Evolutionary conservation across 2,329 filamentous ascomycete species (phyloP).

Genomic region (Cladosporium phlei): DNA sequence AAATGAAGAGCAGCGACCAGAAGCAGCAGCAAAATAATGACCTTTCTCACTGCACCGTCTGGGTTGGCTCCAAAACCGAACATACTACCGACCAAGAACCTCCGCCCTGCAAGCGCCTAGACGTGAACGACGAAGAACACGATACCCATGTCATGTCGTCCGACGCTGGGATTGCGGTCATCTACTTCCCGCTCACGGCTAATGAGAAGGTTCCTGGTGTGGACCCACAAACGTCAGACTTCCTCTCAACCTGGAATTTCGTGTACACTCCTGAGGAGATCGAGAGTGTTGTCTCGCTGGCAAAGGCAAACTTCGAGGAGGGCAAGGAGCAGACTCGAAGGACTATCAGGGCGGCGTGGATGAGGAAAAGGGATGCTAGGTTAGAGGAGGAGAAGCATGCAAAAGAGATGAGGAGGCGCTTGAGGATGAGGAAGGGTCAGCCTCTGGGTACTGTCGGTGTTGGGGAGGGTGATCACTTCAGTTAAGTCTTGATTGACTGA

Average conservation of each 20-base stretch:
- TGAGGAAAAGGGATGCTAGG: conserved; percentile 73
- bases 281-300: conserved; percentile 75
- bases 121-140: conserved; percentile 50
- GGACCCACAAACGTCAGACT: conserved; percentile 78
- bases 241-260: conserved; percentile 96
- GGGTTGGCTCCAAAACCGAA: conserved; percentile 61
- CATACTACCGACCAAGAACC: conserved; percentile 23
- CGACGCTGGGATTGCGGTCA: conserved; percentile 77
- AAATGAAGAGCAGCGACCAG: conserved; percentile 47
- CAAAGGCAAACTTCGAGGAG: conserved; percentile 80
- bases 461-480: conserved; percentile 61
- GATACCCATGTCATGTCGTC: conserved; percentile 4
- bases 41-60: conserved; percentile 87
- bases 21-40: conserved; percentile 37
- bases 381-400: conserved; percentile 47
- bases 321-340: conserved; percentile 71
- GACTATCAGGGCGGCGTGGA: conserved; percentile 83
- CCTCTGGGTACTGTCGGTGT: conserved; percentile 54
- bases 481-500: too few species aligned
- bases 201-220: conserved; percentile 76
- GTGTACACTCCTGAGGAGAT: conserved; percentile 89
- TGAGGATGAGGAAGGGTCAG: conserved; percentile 46
- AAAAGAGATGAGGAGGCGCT: conserved; percentile 33
- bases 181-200: conserved; percentile 84
- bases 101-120: conserved; percentile 48